Base-by-base conservation (phyloP, 2,329 filamentous ascomycete species). In the Alternaria metachromatica region DNA sequence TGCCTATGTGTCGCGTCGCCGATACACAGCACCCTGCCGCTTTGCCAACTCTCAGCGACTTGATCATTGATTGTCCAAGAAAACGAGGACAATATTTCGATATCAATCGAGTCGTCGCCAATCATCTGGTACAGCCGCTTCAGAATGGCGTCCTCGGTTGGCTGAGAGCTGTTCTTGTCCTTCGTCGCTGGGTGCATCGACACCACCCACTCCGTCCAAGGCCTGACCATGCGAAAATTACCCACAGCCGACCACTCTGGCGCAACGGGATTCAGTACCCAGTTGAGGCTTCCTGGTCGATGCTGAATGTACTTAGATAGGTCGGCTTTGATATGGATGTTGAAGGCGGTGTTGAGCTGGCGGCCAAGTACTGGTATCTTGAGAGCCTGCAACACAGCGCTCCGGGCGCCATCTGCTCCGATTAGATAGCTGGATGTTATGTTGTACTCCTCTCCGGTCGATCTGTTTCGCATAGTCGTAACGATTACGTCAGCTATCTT, bases 191-290 rank as follows among this genome's bases (percentile, higher is more conserved):
- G 64, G 18, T 63, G 59, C 37, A 67, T 33, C 3, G 57, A 57
- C n/a, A 74, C 68, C 59, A 75, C 62, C 87, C 87, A 90, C 78
- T 90, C 86, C 66, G 85, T 73, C 88, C 88, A 90, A 0, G 87
- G 84, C 77, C 85, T 88, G 8, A 90, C 87, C 87, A 90, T 89
- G 20, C 88, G 80, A 30, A 59, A 58, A 10, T 56, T 63, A 4
- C 85, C 80, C 41, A 62, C 37, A 20, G 54, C 54, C 18, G 25
- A 58, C 48, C 41, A 58, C 12, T 55, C 55, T 41, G 85, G 89
- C 3, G 84, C 80, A 60, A 86, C 84, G 0, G 87, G 87, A 65
- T 85, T 83, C 71, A 90, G 80, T 2, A 88, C 78, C 85, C 87
- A 89, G 71, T 90, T 87, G 13, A 90, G 80, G 69, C 88, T 89